Evolutionary conservation across 352 stramenopile species (phyloP).

Genomic region (Ophiocytium majus): DNA sequence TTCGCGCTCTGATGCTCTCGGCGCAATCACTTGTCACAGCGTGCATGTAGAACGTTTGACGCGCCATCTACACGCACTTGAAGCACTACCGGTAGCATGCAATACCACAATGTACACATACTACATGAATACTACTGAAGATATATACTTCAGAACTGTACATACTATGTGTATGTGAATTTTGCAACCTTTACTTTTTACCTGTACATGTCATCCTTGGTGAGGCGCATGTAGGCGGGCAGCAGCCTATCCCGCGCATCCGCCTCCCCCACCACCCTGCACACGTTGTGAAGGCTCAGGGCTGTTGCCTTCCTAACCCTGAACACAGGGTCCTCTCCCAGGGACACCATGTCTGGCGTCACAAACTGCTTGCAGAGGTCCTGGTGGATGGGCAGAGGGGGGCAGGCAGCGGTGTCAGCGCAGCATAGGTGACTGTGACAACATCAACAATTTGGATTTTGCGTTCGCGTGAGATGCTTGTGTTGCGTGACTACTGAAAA

Average conservation of each 20-base stretch:
- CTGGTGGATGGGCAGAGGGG: constrained; percentile 53
- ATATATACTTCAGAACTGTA: background rate
- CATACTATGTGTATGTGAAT: background rate
- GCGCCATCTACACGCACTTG: background rate
- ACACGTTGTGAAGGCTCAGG: constrained; percentile 80
- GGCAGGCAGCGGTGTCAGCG: no score
- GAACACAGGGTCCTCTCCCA: constrained; percentile 77
- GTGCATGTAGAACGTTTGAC: no score
- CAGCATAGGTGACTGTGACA: no score
- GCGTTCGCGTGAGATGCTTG: no score
- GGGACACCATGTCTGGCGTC: constrained; percentile 76
- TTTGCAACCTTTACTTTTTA: background rate
- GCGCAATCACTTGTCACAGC: no score
- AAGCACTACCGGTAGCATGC: background rate
- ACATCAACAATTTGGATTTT: no score
- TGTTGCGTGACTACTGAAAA: no score
- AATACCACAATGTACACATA: no score
- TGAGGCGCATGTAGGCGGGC: constrained; percentile 76
- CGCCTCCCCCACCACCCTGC: constrained; percentile 75
- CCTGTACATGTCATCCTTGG: constrained; percentile 85
- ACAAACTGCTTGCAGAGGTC: constrained; percentile 88
- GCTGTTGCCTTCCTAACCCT: constrained; percentile 84
- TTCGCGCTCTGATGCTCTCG: no score
- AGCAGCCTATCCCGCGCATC: constrained; percentile 68
- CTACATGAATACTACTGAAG: no score